Conservation (phyloP, 768 basidiomycete species). For the Guyanaporus albipodus region DNA sequence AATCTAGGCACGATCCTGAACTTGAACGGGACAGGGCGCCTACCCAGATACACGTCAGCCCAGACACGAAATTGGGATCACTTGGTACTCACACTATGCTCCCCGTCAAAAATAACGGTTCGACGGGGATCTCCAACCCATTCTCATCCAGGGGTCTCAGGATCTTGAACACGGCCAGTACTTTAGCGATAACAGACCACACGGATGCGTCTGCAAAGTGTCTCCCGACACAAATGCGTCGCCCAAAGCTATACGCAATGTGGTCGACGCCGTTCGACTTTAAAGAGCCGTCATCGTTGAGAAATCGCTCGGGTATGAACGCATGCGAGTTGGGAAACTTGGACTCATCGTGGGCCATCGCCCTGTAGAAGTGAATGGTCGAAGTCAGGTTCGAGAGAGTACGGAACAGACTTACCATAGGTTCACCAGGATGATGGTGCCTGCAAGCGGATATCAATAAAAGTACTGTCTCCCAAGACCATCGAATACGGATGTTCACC, state of each 20-base stretch:
- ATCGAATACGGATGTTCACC: not conserved
- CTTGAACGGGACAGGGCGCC: too few relatives aligned
- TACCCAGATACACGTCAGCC: too few relatives aligned
- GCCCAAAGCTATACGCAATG: constrained; percentile 23
- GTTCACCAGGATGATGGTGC: constrained; percentile 6
- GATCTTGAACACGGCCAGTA: constrained; percentile 13
- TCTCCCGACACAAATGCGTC: constrained; percentile 21
- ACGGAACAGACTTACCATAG: constrained; percentile 1
- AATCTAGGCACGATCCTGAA: too few relatives aligned
- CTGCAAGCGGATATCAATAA: not conserved
- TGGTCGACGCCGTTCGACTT: constrained; percentile 1
- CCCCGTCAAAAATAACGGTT: constrained; percentile 1
- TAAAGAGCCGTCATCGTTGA: constrained; percentile 23
- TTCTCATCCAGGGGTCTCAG: constrained; percentile 5
- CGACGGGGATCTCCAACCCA: constrained; percentile 4
- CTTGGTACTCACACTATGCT: constrained; percentile 8
- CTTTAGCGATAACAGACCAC: constrained; percentile 9
- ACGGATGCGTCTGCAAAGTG: constrained; percentile 16
- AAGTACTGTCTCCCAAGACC: rapidly evolving
- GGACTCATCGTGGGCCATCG: constrained; percentile 18
- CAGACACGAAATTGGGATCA: too few relatives aligned
- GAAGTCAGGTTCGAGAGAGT: too few relatives aligned
- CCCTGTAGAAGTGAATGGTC: not conserved
- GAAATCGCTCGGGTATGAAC: constrained; percentile 38
- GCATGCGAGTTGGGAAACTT: constrained; percentile 34